Base-by-base conservation (phyloP, 768 basidiomycete species). In the Albatrellus ellisii region DNA sequence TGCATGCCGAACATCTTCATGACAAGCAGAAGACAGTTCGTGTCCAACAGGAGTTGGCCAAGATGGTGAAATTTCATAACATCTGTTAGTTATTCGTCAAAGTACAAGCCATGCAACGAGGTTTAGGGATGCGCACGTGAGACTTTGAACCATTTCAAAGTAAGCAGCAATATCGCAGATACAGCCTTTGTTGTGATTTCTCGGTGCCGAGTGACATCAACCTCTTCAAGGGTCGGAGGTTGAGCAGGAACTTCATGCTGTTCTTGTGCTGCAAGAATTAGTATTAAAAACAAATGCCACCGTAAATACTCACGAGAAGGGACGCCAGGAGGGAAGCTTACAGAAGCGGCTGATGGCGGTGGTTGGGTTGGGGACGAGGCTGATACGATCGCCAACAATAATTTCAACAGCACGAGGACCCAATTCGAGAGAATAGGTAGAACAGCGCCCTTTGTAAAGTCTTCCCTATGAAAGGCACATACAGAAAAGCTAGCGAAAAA, bases 41-140 rank as follows among this genome's bases (percentile, higher is more conserved):
- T 92, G 52, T 98, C 94, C 33, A 99, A 75, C 6, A 99, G 66
- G 26, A 89, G 75, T 59, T 94, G 91, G n/a, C 90, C 90, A 18
- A 99, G 70, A 59, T 97, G 90, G 59, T 99, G 92, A 56, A 95
- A 97, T 58, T 99, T 98, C 85, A 99, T 92, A 15, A 83, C 78
- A 62, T 98, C 94, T 98, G 51, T 12, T 21, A 40, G 25, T 47
- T 22, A 15, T 4, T 9, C 33, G 39, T 35, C 27, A 38, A 14
- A 15, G 24, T 10, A 7, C 12, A 35, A 18, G 33, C 34, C 29
- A 42, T 18, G 21, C 24, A 36, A 14, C 36, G 24, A 26, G 35
- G 22, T 25, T 17, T 8, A 42, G 15, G 24, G 36, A 70, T n/a
- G n/a, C 90, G 59, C 51, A 97, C 94, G 95, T 39, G 94, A 97